Conservation (phyloP, 441 rosid species). For the Lagerstroemia fauriei region DNA sequence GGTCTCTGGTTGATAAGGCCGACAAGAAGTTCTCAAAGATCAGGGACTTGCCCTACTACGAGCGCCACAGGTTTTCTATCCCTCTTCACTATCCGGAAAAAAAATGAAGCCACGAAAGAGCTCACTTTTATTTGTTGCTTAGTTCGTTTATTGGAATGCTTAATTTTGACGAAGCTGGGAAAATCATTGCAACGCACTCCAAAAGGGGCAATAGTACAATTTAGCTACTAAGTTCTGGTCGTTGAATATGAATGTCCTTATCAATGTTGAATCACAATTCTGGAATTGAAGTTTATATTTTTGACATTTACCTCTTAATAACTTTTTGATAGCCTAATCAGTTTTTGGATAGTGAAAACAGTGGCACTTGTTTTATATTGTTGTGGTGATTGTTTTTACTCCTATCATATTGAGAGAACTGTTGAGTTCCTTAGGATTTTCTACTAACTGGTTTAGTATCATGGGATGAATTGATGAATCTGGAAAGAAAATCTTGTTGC, state of each 20-base stretch:
- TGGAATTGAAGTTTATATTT: background rate
- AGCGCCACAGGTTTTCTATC: constrained; percentile 70
- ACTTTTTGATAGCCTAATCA: background rate
- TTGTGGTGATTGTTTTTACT: background rate
- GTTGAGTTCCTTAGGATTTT: background rate
- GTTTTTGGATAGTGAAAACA: background rate
- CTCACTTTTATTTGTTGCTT: background rate
- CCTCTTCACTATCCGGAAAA: background rate
- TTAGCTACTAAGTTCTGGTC: background rate
- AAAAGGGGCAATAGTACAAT: background rate
- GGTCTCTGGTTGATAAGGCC: constrained; percentile 93
- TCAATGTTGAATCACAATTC: background rate
- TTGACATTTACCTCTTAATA: background rate
- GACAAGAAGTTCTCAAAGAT: constrained; percentile 95
- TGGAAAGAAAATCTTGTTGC: background rate
- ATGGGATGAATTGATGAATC: background rate
- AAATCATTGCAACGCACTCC: background rate
- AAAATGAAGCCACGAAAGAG: background rate
- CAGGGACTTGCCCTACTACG: constrained; percentile 92
- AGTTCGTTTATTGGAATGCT: background rate
- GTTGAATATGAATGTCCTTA: background rate
- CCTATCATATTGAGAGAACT: background rate
- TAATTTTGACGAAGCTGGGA: background rate
- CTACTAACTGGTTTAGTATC: background rate
- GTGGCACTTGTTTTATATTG: background rate